These are phyloP conservation scores for Antrodiella citrinella DNA, from an alignment of 768 basidiomycete species.

Conservation along the genomic window DNA sequence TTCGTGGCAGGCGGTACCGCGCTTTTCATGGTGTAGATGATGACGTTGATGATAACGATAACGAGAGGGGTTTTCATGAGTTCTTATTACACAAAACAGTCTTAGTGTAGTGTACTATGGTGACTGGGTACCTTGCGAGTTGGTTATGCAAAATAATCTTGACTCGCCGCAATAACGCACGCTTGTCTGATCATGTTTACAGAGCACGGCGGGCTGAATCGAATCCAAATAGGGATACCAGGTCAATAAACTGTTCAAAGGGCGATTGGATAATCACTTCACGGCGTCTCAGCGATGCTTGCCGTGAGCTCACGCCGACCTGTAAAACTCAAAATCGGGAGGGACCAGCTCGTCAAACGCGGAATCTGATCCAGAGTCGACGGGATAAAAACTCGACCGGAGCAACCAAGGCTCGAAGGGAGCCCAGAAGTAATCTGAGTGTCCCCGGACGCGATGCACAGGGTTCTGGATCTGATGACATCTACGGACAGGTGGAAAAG, in stretches of 20 bases:
- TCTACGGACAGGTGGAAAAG: background rate
- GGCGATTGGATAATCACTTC: background rate
- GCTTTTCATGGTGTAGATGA: background rate
- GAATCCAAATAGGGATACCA: too few species aligned
- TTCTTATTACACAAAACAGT: too few species aligned
- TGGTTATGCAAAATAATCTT: background rate
- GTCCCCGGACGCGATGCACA: background rate
- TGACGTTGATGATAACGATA: too few species aligned
- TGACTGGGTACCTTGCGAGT: background rate
- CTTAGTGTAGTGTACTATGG: background rate
- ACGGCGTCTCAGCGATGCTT: background rate
- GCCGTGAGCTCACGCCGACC: too few species aligned
- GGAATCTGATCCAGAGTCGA: too few species aligned
- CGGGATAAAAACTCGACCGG: background rate
- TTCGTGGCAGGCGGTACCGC: background rate
- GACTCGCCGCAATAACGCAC: background rate
- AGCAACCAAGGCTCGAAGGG: background rate
- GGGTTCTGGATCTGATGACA: background rate
- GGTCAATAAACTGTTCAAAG: too few species aligned
- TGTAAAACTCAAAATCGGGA: too few species aligned
- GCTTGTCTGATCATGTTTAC: too few species aligned
- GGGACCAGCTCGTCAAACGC: too few species aligned
- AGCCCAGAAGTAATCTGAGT: background rate
- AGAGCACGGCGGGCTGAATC: too few species aligned
- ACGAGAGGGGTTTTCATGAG: too few species aligned